Base-by-base conservation (phyloP, 192 early-diverging fungal species). In the Rhizophagus sp. region DNA sequence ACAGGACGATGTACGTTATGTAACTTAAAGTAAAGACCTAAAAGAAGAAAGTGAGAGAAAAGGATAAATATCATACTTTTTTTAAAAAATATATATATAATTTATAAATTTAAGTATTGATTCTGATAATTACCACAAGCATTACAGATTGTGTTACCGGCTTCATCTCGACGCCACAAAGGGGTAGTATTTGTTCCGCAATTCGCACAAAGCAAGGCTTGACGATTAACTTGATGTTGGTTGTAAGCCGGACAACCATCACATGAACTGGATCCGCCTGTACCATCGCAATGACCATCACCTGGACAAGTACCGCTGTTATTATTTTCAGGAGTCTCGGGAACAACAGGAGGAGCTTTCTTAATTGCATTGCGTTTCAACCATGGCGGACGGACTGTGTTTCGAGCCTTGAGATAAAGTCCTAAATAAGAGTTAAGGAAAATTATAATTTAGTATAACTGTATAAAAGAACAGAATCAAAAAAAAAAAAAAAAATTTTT, bases 11-110 rank as follows among this genome's bases (percentile, higher is more conserved):
- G 87, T n/a, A 90, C 88, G 82, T 90, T 91, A 86, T 98, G 95
- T 49, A 96, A 89, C 80, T 94, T 95, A 79, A 87, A 96, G 83
- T 98, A 97, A 57, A 98, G 87, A 1, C 97, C 97, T 74, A 22
- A 72, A 93, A 50, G 10, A 17, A 17, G 0, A 15, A 34, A 66
- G 4, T 3, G 4, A 17, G 0, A 15, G 5, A 19, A 19, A 57
- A 19, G 0, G 17, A 19, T 19, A 17, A 19, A 22, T 57, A 19
- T 5, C 15, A 57, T 3, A 22, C 1, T 57, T 22, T n/a, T n/a
- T n/a, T n/a, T n/a, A n/a, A n/a, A n/a, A n/a, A n/a, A 22, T 22
- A 19, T 19, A 10, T 63, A 24, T 30, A 36, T 34, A 10, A 30
- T 36, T 36, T 36, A 36, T 36, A 36, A 36, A 3, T 6, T 7